Evolutionary conservation across 768 basidiomycete species (phyloP).

Genomic region (Lactifluus pinguis): DNA sequence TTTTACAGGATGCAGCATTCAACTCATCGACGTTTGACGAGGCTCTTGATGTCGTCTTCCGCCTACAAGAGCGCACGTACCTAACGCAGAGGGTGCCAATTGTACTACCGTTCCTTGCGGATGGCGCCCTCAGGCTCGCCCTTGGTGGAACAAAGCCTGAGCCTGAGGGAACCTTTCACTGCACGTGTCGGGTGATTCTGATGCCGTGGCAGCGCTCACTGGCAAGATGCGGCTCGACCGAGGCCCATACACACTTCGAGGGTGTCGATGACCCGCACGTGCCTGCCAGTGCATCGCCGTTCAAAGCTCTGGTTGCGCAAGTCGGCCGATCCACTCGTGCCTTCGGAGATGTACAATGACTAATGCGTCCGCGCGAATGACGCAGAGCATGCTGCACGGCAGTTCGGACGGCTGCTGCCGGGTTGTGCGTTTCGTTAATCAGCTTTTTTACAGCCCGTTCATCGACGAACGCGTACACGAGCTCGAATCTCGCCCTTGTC

Average conservation of each 20-base stretch:
- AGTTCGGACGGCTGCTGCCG: conserved; percentile 69
- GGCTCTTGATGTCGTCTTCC: conserved; percentile 73
- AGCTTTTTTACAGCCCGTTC: conserved; percentile 87
- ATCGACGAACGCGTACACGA: conserved; percentile 71
- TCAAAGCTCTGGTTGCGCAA: conserved; percentile 93
- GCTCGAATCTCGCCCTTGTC: conserved; percentile 78
- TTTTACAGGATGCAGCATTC: conserved; percentile 78
- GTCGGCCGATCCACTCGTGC: conserved; percentile 84
- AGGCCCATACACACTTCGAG: conserved; percentile 81
- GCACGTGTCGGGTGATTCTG: conserved; percentile 84
- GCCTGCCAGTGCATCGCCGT: conserved; percentile 74
- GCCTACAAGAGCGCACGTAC: conserved; percentile 79
- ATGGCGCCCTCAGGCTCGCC: conserved; percentile 86
- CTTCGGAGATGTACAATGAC: conserved; percentile 88
- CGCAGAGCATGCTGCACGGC: conserved; percentile 62
- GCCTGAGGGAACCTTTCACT: conserved; percentile 79
- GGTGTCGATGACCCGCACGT: conserved; percentile 87
- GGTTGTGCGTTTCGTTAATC: conserved; percentile 75
- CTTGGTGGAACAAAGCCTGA: conserved; percentile 72
- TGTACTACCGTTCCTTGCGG: conserved; percentile 87
- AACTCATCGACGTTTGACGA: conserved; percentile 87
- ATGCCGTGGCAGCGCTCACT: conserved; percentile 76
- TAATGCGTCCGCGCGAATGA: conserved; percentile 51
- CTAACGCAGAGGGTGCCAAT: conserved; percentile 80
- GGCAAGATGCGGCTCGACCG: conserved; percentile 71